phyloP scores from a whole-genome alignment of 805 yeast genomes.

The Metschnikowia lunata region DNA sequence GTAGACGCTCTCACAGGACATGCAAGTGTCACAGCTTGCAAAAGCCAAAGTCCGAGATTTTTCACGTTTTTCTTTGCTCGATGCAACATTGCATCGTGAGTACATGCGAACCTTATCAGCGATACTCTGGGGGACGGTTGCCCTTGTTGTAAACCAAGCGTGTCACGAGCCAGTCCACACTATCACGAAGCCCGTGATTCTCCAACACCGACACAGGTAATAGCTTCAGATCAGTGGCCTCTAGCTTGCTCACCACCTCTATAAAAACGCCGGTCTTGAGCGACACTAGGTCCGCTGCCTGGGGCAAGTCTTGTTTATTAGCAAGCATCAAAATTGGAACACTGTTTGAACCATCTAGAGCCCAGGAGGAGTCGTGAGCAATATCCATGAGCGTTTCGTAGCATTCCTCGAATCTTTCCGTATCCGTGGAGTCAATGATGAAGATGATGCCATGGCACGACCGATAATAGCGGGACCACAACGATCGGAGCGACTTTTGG shows the following conservation, averaged over 20 bases:
- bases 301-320: slow-evolving; percentile 78
- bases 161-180: slow-evolving; percentile 82
- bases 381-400: slow-evolving; percentile 54
- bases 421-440: slow-evolving; percentile 88
- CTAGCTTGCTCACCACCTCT: slow-evolving; percentile 73
- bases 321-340: slow-evolving; percentile 93
- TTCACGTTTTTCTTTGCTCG: neutral
- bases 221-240: slow-evolving; percentile 88
- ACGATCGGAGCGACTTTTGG: slow-evolving; percentile 72
- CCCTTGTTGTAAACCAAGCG: slow-evolving; percentile 65
- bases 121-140: slow-evolving; percentile 55
- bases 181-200: slow-evolving; percentile 79
- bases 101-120: neutral
- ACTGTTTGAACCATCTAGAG: slow-evolving; percentile 37
- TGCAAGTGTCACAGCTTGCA: too few species aligned
- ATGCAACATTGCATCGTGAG: neutral
- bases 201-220: slow-evolving; percentile 84
- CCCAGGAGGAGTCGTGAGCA: slow-evolving; percentile 43
- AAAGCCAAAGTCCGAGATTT: neutral
- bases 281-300: slow-evolving; percentile 45
- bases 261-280: slow-evolving; percentile 79
- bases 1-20: too few species aligned
- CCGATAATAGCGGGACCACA: slow-evolving; percentile 85
- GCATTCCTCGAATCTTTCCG: slow-evolving; percentile 79
- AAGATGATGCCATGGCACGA: slow-evolving; percentile 90